A percentile compares a stretch with the other conserved stretches of the same genome.
These are phyloP conservation scores for Populus hybrid DNA, from an alignment of 441 rosid genomes.

Conservation along the genomic window DNA sequence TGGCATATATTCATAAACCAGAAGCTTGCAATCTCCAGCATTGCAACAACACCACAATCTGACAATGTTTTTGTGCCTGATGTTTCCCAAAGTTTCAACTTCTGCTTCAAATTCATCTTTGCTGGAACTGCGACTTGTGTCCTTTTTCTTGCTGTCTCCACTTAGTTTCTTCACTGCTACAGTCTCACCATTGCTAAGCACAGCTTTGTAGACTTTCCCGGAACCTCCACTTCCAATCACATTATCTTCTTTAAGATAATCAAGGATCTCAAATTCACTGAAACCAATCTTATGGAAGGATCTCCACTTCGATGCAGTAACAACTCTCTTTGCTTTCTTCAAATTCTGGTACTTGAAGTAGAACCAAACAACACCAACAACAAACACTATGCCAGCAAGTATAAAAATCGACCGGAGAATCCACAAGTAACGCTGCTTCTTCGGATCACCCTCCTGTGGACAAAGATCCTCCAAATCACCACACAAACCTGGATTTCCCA, in stretches of 20 bases:
- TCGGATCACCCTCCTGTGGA: constrained; percentile 36
- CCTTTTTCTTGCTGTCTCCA: constrained; percentile 49
- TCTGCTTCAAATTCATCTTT: constrained; percentile 86
- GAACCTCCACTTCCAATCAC: constrained; percentile 90
- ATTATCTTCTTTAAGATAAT: constrained; percentile 76
- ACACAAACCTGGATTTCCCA: constrained; percentile 84
- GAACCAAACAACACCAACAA: constrained; percentile 75
- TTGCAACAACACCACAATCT: constrained; percentile 92
- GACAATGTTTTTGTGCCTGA: constrained; percentile 94
- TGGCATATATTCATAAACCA: constrained; percentile 95
- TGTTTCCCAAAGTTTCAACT: constrained; percentile 87
- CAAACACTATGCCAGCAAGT: constrained; percentile 57
- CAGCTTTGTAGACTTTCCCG: constrained; percentile 91
- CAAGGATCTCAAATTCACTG: constrained; percentile 74
- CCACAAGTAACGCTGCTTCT: constrained; percentile 52
- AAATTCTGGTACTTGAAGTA: constrained; percentile 56
- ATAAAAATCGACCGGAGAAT: constrained; percentile 61
- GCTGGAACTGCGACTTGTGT: constrained; percentile 37
- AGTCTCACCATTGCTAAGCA: constrained; percentile 66
- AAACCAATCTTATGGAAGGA: constrained; percentile 94
- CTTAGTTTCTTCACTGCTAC: constrained; percentile 89
- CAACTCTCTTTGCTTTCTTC: constrained; percentile 51
- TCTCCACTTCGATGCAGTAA: constrained; percentile 81
- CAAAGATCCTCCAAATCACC: constrained; percentile 64
- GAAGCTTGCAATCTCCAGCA: constrained; percentile 73